Conservation (phyloP, 2,329 filamentous ascomycete species). For the Scedosporium boydii region DNA sequence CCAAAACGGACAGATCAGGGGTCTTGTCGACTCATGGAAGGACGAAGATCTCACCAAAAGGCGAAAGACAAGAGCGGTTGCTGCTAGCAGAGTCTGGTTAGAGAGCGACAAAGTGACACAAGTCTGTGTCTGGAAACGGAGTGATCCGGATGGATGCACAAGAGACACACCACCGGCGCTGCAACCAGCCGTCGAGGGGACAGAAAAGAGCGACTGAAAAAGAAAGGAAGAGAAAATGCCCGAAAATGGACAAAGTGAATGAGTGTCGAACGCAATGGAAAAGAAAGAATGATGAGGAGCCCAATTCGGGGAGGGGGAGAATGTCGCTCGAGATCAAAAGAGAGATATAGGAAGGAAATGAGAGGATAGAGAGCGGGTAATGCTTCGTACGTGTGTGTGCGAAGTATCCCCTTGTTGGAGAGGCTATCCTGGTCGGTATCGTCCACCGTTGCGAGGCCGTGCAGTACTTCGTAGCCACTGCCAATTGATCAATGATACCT, state of each 20-base stretch:
- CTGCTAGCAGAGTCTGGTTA: background rate
- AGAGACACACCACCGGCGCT: background rate
- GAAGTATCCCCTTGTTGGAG: too few species aligned
- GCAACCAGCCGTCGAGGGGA: slow-evolving; percentile 6
- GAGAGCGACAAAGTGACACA: slow-evolving; percentile 6
- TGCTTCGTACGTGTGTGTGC: too few species aligned
- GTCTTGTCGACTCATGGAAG: background rate
- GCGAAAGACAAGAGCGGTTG: background rate
- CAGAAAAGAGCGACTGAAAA: slow-evolving; percentile 4
- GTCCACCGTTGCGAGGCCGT: too few species aligned
- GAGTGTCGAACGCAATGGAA: background rate
- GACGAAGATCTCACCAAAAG: slow-evolving; percentile 4
- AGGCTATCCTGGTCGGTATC: too few species aligned
- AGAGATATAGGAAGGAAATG: background rate
- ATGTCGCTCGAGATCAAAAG: background rate
- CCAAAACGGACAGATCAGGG: background rate
- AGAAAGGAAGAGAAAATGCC: slow-evolving; percentile 1
- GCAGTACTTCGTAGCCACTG: too few species aligned
- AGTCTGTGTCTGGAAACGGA: slow-evolving; percentile 1
- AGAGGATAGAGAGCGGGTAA: too few species aligned
- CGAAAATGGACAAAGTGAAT: too few species aligned
- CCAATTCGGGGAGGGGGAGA: slow-evolving; percentile 10
- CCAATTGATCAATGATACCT: too few species aligned
- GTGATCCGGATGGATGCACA: slow-evolving; percentile 1
- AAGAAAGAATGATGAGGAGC: slow-evolving; percentile 6